Conservation (phyloP, 2,329 filamentous ascomycete species). For the Aurifilum marmelostoma region DNA sequence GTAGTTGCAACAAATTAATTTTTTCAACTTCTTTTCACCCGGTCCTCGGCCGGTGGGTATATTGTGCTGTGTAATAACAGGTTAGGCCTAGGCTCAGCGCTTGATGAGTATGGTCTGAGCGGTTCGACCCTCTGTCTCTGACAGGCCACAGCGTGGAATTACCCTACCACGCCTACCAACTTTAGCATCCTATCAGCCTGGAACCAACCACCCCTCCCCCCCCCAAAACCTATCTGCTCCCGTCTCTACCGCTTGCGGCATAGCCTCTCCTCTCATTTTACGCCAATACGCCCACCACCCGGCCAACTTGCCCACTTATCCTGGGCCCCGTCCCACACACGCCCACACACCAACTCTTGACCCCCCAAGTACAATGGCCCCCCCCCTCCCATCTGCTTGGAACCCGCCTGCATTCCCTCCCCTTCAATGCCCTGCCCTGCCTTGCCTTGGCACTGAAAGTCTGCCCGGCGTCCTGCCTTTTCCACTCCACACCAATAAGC, state of each 20-base stretch:
- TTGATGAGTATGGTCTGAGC: background rate
- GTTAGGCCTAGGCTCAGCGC: background rate
- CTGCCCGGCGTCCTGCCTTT: conserved; percentile 1
- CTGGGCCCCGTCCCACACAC: background rate
- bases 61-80: background rate
- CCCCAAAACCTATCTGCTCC: background rate
- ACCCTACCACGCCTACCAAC: background rate
- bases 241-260: conserved; percentile 7
- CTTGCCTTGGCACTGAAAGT: conserved; percentile 6
- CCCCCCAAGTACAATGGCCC: background rate
- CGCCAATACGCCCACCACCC: conserved; percentile 3
- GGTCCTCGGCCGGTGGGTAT: too few relatives aligned
- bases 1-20: background rate
- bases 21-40: background rate
- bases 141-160: background rate
- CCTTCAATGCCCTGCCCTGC: conserved; percentile 1
- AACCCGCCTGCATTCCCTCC: conserved; percentile 12
- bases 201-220: background rate
- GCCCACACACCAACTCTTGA: background rate
- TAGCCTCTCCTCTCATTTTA: background rate
- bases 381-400: conserved; percentile 4
- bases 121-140: background rate
- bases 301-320: background rate
- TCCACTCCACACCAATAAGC: conserved; percentile 11
- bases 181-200: background rate